Evolutionary conservation across 2,329 filamentous ascomycete genomes (phyloP).

Genomic region (Apiospora saccharicola): DNA sequence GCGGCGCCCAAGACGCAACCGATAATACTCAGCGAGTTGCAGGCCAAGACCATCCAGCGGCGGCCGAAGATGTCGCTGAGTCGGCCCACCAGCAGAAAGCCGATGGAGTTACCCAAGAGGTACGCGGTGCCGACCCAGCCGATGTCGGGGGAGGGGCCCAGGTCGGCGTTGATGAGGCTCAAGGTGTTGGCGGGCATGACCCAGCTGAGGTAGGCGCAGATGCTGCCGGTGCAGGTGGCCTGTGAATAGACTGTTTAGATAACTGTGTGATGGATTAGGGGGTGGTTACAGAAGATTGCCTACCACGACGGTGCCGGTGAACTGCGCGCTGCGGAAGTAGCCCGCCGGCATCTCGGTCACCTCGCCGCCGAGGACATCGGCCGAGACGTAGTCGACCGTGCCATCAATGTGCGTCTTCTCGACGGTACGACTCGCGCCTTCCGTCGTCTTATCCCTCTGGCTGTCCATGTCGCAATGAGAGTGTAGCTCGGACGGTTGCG

Average conservation of each 20-base stretch:
- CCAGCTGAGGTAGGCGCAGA: conserved; percentile 46
- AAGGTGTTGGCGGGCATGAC: conserved; percentile 46
- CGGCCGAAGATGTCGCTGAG: conserved; percentile 53
- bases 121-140: conserved; percentile 40
- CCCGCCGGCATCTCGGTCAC: conserved; percentile 48
- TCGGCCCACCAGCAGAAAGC: conserved; percentile 47
- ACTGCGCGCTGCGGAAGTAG: conserved; percentile 49
- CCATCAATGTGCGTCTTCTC: conserved; percentile 48
- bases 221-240: conserved; percentile 45
- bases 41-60: conserved; percentile 48
- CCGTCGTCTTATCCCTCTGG: neutral
- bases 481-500: neutral
- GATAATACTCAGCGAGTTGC: conserved; percentile 44
- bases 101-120: conserved; percentile 37
- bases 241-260: conserved; percentile 14
- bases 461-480: neutral
- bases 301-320: conserved; percentile 50
- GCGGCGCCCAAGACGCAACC: conserved; percentile 47
- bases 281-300: conserved; percentile 23
- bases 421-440: conserved; percentile 36
- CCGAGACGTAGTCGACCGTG: conserved; percentile 50
- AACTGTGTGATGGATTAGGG: too few relatives aligned
- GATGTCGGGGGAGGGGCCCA: conserved; percentile 36
- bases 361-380: conserved; percentile 51
- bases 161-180: conserved; percentile 28